Evolutionary conservation across 352 stramenopile genomes (phyloP), one percentile per base, ranked within the genome.

Genomic region (Globisporangium barbulae): DNA sequence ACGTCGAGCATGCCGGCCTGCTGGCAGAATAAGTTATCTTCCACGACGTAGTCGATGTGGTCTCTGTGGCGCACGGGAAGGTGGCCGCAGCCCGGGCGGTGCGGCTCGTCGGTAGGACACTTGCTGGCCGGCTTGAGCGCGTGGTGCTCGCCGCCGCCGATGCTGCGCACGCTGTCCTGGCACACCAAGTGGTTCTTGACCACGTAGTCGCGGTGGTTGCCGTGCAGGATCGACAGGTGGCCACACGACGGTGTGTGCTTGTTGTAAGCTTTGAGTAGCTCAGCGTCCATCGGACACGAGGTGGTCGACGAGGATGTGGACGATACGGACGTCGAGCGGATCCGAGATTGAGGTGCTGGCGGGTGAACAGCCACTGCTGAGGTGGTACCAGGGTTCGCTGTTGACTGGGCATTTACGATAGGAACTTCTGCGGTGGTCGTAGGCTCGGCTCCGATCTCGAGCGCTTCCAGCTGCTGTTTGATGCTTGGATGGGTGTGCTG

Each of bases 11-110:
- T 76, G 15, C 74, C 83, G 17, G 72, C 75, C 39, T 89, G 74
- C 53, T 89, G 84, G 52, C 84, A 93, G 50, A 90, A 88, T 22
- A 93, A 65, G 52, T 83, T 89, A 69, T 93, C 82, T 44, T 93
- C 84, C 37, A 93, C 84, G 37, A 93, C 84, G 55, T 93, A 93
- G 59, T 93, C 84, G 50, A 93, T 89, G 70, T 93, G 84, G 65
- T 93, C 82, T 7, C 81, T 75, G 65, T 93, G 84, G 28, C 84
- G 84, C 28, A 93, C 84, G 13, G 84, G 69, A 44, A 93, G 57
- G 33, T 93, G 84, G 4, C 84, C 84, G 41, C 84, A 93, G 17
- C 82, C 82, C 2, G 84, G 84, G 3, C 82, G 70, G 61, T 93
- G 84, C 5, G 75, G 74, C 54, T 82, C 75, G 31, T 80, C 71